A percentile compares a stretch with the other conserved stretches of the same genome.
Evolutionary conservation across 169 alveolate genomes (phyloP).

Genomic region (Eimeria necatrix): DNA sequence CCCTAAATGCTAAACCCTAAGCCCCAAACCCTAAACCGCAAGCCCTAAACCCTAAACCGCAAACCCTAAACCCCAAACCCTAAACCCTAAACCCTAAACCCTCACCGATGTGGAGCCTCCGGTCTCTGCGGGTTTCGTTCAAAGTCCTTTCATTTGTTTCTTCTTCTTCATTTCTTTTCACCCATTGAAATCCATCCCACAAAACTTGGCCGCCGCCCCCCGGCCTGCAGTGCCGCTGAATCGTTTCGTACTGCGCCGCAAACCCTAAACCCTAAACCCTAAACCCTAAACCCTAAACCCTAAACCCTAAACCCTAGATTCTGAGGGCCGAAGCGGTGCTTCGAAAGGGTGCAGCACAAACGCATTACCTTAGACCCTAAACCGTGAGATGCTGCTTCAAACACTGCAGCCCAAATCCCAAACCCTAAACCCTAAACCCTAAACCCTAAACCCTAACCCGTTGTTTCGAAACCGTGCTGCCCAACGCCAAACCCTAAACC

Average conservation of each 20-base stretch:
- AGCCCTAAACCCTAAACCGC: neutral
- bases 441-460: too few species aligned
- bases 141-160: constrained; percentile 49
- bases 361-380: too few species aligned
- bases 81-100: neutral
- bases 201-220: constrained; percentile 74
- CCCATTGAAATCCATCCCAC: constrained; percentile 83
- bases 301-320: too few species aligned
- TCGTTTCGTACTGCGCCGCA: constrained; percentile 75
- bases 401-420: too few species aligned
- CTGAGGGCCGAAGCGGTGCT: too few species aligned
- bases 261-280: neutral
- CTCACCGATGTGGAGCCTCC: constrained; percentile 81
- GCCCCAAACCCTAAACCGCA: too few species aligned
- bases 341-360: too few species aligned
- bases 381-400: too few species aligned
- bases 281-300: constrained; percentile 10
- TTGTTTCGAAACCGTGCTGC: too few species aligned
- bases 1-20: too few species aligned
- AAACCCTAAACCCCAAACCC: neutral
- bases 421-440: too few species aligned
- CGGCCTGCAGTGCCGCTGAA: constrained; percentile 71
- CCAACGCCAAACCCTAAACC: too few species aligned
- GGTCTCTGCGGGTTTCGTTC: constrained; percentile 76
- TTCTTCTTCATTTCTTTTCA: constrained; percentile 23